phyloP scores from a whole-genome alignment of 306 rosid genomes.

The Dalbergia oliveri region DNA sequence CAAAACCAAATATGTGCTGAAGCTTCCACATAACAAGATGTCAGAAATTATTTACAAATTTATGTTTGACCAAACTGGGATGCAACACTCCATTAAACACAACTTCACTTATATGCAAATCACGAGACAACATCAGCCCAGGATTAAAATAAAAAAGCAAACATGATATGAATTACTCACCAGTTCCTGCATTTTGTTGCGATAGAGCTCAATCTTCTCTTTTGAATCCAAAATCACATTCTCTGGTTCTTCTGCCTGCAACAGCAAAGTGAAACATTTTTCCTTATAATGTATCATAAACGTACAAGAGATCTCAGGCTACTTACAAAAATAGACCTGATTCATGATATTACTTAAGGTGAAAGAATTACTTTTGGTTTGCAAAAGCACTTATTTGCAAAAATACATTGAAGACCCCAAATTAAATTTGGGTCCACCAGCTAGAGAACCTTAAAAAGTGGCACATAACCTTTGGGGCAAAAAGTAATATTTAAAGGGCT shows the following conservation, averaged over 20 bases:
- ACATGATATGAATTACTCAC: constrained; percentile 66
- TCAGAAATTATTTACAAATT: constrained; percentile 30
- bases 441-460: constrained; percentile 1
- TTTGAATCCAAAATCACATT: constrained; percentile 78
- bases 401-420: constrained; percentile 19
- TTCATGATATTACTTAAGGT: background rate
- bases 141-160: constrained; percentile 40
- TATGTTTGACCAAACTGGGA: constrained; percentile 29
- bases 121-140: constrained; percentile 25
- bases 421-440: background rate
- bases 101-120: constrained; percentile 32
- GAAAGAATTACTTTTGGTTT: constrained; percentile 11
- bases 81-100: constrained; percentile 12
- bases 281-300: constrained; percentile 33
- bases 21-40: constrained; percentile 32
- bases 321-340: constrained; percentile 23
- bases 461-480: constrained; percentile 1
- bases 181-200: constrained; percentile 94
- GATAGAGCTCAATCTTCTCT: constrained; percentile 85
- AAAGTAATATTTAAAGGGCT: constrained; percentile 16
- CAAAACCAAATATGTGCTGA: constrained; percentile 24
- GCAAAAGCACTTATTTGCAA: background rate
- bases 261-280: constrained; percentile 28
- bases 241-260: constrained; percentile 72
- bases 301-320: constrained; percentile 30